Conservation (phyloP, 2,329 filamentous ascomycete species). For the Triangularia verruculosa region DNA sequence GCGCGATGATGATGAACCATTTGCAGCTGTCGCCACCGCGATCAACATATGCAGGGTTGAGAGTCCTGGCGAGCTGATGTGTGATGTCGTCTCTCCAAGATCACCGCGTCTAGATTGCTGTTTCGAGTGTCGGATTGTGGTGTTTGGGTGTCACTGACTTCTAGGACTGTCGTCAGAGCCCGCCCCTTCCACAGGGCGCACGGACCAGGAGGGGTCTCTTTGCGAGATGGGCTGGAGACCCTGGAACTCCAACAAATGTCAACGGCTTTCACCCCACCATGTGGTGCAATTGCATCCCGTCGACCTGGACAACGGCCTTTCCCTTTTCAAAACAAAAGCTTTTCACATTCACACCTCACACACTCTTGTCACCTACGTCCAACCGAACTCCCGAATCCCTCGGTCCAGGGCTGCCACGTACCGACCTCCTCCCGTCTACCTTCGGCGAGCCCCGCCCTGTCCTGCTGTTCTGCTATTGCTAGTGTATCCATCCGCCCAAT, state of each 20-base stretch:
- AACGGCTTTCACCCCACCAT: constrained; percentile 2
- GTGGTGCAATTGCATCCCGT: not conserved
- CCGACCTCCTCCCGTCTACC: not conserved
- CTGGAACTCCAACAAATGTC: not conserved
- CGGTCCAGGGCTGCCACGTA: not conserved
- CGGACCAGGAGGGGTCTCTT: not conserved
- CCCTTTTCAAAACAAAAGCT: not conserved
- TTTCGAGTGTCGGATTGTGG: not conserved
- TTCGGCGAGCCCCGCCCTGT: too few species aligned
- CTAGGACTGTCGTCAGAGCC: not conserved
- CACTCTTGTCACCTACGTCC: not conserved
- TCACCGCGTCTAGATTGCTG: not conserved
- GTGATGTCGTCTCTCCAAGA: not conserved
- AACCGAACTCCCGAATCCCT: not conserved
- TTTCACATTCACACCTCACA: not conserved
- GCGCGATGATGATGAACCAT: not conserved
- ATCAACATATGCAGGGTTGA: not conserved
- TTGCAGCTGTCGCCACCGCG: not conserved
- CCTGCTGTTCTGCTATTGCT: too few species aligned
- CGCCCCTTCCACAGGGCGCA: not conserved
- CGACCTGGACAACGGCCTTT: not conserved
- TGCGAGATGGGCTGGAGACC: not conserved
- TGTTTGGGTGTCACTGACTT: not conserved
- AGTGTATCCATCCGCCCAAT: constrained; percentile 7
- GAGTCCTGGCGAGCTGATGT: not conserved